A percentile compares a stretch with the other conserved stretches of the same genome.
phyloP scores from a whole-genome alignment of 2,329 filamentous ascomycete species.

The Fusarium succisae region DNA sequence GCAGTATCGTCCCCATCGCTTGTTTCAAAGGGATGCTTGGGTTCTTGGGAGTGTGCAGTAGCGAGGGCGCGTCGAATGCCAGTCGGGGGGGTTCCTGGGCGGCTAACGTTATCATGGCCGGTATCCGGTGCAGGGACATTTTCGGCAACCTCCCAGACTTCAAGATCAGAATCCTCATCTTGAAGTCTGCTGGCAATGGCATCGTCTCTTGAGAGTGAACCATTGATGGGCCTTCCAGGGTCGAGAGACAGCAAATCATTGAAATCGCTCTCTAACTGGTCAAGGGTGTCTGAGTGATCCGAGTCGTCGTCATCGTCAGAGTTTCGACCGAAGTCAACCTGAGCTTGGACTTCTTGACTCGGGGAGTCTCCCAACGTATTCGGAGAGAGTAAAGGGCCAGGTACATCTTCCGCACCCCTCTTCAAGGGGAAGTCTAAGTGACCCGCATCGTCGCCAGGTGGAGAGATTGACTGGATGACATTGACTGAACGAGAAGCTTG shows the following conservation, averaged over 20 bases:
- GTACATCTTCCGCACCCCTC: not conserved
- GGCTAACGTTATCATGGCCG: not conserved
- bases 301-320: not conserved
- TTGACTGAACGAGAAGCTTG: not conserved
- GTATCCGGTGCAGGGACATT: not conserved
- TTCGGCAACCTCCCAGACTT: not conserved
- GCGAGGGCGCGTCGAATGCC: not conserved
- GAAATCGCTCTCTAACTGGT: not conserved
- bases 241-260: not conserved
- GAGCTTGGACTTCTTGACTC: not conserved
- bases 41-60: no score
- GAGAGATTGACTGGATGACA: not conserved
- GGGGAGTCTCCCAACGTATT: not conserved
- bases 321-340: not conserved
- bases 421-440: not conserved
- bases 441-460: not conserved
- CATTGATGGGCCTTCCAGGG: not conserved
- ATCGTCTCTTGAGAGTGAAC: not conserved
- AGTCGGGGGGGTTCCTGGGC: not conserved
- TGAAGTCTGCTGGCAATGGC: not conserved
- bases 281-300: not conserved
- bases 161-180: not conserved
- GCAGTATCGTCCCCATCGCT: not conserved
- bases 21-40: not conserved
- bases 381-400: not conserved